A percentile compares a stretch with the other conserved stretches of the same genome.
Evolutionary conservation across 169 alveolate genomes (phyloP).

Genomic region (Neospora caninum): DNA sequence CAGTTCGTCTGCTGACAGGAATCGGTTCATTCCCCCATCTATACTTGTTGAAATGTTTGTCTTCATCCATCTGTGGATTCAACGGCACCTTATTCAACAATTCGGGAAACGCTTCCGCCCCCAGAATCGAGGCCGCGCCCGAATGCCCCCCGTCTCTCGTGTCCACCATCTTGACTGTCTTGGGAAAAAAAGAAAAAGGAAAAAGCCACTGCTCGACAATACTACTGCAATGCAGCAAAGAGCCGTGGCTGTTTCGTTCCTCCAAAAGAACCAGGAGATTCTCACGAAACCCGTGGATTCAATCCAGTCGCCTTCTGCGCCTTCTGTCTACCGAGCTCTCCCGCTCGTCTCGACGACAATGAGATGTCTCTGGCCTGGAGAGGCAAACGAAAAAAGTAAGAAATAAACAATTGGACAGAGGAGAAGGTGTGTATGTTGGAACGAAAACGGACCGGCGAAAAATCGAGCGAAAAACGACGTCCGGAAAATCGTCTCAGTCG

Average conservation of each 20-base stretch:
- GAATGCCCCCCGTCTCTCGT: background rate
- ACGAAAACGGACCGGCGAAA: too few species aligned
- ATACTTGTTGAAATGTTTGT: background rate
- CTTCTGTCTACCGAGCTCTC: too few species aligned
- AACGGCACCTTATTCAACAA: background rate
- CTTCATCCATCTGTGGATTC: conserved; percentile 41
- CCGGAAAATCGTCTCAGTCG: too few species aligned
- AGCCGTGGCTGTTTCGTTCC: background rate
- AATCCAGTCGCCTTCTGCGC: too few species aligned
- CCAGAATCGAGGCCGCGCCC: background rate
- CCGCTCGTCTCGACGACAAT: too few species aligned
- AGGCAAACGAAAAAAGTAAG: too few species aligned
- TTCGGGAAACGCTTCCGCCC: conserved; percentile 41
- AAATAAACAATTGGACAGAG: too few species aligned
- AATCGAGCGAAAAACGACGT: too few species aligned
- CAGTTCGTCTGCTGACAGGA: background rate
- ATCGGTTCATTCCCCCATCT: conserved; percentile 14
- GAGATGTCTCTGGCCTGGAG: too few species aligned
- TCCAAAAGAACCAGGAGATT: background rate
- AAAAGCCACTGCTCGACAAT: background rate
- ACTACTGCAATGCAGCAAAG: background rate
- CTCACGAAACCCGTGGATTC: too few species aligned
- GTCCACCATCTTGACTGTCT: background rate
- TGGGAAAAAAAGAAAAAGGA: background rate
- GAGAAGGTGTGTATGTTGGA: too few species aligned